Percentiles rank a stretch among this genome's conserved stretches.
Conservation (phyloP, 805 yeast species). For the Candida boleticola region DNA sequence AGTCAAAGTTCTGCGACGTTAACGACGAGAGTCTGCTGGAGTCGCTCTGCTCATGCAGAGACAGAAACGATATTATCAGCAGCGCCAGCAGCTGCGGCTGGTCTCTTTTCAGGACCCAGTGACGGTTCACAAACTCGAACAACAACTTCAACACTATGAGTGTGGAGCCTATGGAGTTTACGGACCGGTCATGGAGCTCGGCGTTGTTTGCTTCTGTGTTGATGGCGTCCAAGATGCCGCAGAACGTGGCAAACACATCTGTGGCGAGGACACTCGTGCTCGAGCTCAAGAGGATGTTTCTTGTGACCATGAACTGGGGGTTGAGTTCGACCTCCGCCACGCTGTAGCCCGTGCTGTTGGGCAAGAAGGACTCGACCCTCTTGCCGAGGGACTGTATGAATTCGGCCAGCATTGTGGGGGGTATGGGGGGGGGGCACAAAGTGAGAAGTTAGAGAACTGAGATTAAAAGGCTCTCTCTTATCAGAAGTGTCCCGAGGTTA, state of each 20-base stretch:
- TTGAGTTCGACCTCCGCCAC: constrained; percentile 40
- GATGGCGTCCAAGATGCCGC: constrained; percentile 21
- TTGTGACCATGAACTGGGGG: constrained; percentile 35
- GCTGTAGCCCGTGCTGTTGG: constrained; percentile 37
- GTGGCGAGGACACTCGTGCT: constrained; percentile 14
- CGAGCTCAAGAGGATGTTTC: constrained; percentile 22
- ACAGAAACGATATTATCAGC: constrained; percentile 2
- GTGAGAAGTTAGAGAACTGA: no score
- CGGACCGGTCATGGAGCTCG: constrained; percentile 27
- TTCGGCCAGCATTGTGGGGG: constrained; percentile 6
- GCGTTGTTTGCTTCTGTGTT: constrained; percentile 19
- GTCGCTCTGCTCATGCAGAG: constrained; percentile 3
- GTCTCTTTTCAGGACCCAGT: constrained; percentile 22
- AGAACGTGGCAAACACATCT: constrained; percentile 20
- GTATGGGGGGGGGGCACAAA: constrained; percentile 3
- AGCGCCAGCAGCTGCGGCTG: not conserved
- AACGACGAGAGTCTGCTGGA: constrained; percentile 10
- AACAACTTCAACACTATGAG: constrained; percentile 32
- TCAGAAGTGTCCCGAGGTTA: no score
- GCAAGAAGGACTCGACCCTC: constrained; percentile 34
- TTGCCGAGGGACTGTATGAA: constrained; percentile 23
- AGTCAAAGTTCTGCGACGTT: constrained; percentile 5
- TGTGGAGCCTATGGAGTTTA: constrained; percentile 28
- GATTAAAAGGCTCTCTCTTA: no score
- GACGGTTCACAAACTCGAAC: constrained; percentile 22